These are phyloP conservation scores for Mentha longifolia DNA, from an alignment of 257 asterid species.

Conservation along the genomic window DNA sequence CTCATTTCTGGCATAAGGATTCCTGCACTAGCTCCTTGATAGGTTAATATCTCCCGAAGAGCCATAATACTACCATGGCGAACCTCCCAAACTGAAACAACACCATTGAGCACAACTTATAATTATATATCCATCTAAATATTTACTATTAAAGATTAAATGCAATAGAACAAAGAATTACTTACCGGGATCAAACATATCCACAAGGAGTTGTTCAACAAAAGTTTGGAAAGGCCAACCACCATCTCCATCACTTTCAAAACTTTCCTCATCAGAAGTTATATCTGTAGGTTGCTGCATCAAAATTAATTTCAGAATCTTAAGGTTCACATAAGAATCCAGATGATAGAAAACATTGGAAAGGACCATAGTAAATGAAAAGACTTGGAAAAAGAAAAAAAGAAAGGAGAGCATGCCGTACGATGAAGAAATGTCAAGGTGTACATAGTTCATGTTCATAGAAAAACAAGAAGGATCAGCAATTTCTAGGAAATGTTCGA, in stretches of 20 bases:
- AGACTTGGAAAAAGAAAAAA: slow-evolving; percentile 24
- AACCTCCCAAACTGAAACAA: slow-evolving; percentile 89
- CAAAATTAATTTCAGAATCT: slow-evolving; percentile 42
- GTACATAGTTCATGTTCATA: not conserved
- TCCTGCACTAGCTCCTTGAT: slow-evolving; percentile 96
- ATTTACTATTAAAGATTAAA: slow-evolving; percentile 1
- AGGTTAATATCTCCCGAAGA: slow-evolving; percentile 91
- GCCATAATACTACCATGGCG: slow-evolving; percentile 99
- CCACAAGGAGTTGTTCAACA: slow-evolving; percentile 93
- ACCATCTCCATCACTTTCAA: slow-evolving; percentile 81
- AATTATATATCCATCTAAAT: not conserved
- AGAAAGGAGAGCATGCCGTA: no score
- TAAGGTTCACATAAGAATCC: slow-evolving; percentile 16
- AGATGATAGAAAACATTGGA: not conserved
- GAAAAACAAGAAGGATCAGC: slow-evolving; percentile 18
- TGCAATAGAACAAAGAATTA: slow-evolving; percentile 12
- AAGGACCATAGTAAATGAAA: slow-evolving; percentile 8
- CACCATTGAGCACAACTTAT: slow-evolving; percentile 30
- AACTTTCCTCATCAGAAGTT: slow-evolving; percentile 77
- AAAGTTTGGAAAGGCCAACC: slow-evolving; percentile 92
- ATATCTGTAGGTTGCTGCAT: slow-evolving; percentile 78
- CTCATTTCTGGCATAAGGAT: slow-evolving; percentile 65
- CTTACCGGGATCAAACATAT: slow-evolving; percentile 93
- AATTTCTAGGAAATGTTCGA: slow-evolving; percentile 13
- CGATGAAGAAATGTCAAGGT: no score